A percentile compares a stretch with the other conserved stretches of the same genome.
Evolutionary conservation across 2,329 filamentous ascomycete genomes (phyloP).

Genomic region (Clathrospora elynae): DNA sequence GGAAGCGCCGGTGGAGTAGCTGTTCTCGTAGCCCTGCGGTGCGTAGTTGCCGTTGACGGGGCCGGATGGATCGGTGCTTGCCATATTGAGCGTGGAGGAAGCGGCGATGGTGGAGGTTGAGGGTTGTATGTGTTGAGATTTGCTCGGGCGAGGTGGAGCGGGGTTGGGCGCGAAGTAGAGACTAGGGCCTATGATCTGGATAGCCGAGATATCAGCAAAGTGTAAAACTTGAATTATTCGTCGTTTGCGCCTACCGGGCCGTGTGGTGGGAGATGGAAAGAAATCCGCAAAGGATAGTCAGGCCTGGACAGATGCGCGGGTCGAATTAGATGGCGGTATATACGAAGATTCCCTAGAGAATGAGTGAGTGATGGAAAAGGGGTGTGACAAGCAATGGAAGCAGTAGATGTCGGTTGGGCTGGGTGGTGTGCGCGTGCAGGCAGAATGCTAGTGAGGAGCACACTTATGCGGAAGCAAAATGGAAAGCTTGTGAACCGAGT

Average conservation of each 20-base stretch:
- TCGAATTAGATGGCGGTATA: conserved; percentile 23
- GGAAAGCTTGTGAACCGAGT: conserved; percentile 17
- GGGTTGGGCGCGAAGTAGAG: conserved; percentile 9
- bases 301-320: conserved; percentile 2
- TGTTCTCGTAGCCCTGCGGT: conserved; percentile 50
- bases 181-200: conserved; percentile 10
- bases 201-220: conserved; percentile 5
- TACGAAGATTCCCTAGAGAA: conserved; percentile 18
- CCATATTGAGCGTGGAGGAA: conserved; percentile 35
- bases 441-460: conserved; percentile 20
- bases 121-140: conserved; percentile 9
- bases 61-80: conserved; percentile 41
- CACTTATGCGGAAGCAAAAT: conserved; percentile 20
- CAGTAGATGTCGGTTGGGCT: conserved; percentile 9
- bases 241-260: conserved; percentile 22
- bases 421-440: conserved; percentile 16
- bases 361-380: conserved; percentile 20
- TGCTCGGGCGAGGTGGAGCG: conserved; percentile 11
- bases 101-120: conserved; percentile 13
- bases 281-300: conserved; percentile 14
- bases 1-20: conserved; percentile 38
- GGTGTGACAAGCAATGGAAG: conserved; percentile 1
- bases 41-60: conserved; percentile 58
- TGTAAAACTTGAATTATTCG: not conserved
- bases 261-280: conserved; percentile 17